phyloP scores from a whole-genome alignment of 371 early-diverging fungal genomes.

The Lichtheimia hyalospora region DNA sequence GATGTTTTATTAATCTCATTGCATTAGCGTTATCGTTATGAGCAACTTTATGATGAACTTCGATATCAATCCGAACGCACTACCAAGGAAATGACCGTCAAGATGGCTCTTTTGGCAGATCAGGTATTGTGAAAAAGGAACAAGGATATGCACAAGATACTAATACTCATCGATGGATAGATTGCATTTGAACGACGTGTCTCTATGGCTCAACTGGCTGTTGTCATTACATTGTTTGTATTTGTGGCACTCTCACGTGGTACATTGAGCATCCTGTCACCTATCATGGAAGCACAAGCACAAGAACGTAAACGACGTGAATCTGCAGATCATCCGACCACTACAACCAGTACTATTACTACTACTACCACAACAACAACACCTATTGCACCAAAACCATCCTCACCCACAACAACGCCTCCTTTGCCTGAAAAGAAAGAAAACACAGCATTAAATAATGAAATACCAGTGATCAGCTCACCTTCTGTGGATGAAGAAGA shows the following conservation, averaged over 20 bases:
- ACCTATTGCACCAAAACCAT: too few relatives aligned
- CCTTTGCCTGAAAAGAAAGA: too few relatives aligned
- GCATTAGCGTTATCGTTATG: constrained; percentile 51
- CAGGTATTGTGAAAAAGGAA: constrained; percentile 31
- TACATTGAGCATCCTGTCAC: constrained; percentile 42
- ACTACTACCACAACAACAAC: too few relatives aligned
- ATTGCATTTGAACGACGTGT: constrained; percentile 65
- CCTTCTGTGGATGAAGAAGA: too few relatives aligned
- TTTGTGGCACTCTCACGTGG: constrained; percentile 55
- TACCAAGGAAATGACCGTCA: constrained; percentile 45
- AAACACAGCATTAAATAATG: too few relatives aligned
- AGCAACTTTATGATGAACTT: constrained; percentile 61
- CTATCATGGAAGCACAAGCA: constrained; percentile 46
- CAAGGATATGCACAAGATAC: background rate
- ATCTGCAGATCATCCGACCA: constrained; percentile 12
- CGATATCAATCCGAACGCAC: constrained; percentile 48
- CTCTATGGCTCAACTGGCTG: constrained; percentile 55
- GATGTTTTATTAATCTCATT: background rate
- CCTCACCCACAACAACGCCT: too few relatives aligned
- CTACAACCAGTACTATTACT: too few relatives aligned
- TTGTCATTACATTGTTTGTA: constrained; percentile 54
- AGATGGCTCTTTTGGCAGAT: constrained; percentile 57
- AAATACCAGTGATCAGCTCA: too few relatives aligned
- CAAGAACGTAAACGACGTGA: constrained; percentile 38
- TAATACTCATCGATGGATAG: constrained; percentile 10